Evolutionary conservation across 352 stramenopile genomes (phyloP), one percentile per base, ranked within the genome.

Genomic region (Globisporangium solare): DNA sequence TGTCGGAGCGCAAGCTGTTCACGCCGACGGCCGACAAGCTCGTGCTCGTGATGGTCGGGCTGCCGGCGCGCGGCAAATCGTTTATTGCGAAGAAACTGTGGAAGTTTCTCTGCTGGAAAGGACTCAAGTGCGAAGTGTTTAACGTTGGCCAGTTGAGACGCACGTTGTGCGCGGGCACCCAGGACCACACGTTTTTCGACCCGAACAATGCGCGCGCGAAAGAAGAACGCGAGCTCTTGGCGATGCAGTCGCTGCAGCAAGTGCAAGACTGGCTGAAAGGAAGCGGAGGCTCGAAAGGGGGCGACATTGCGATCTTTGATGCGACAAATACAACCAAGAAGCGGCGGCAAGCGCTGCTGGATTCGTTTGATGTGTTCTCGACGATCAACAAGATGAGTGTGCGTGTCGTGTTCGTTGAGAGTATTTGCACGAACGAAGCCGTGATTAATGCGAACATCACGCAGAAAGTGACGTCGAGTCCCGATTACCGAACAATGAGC

Each of bases 91-190:
- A 97, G 64, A 96, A 96, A 56, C 70, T 92, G 2, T 78, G 71
- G 54, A 89, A 89, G 62, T 90, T 89, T 56, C 69, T 90, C 21
- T 83, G 70, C 55, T 93, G 83, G 83, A 93, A 91, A 54, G 83
- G 83, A n/a, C 67, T 86, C 43, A 71, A 83, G 59, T 79, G 68
- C 48, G 67, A 89, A 39, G 92, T 98, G 15, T 98, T 98, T 70
- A 98, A 98, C 70, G 94, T 98, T 8, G 94, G 93, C 0, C 90
- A 98, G 60, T 89, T 98, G 56, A 84, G 95, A 0, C 83, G 93
- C 20, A 79, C 88, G 54, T 73, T 95, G 45, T 89, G 72, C 58
- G 79, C 58, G 0, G 77, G 77, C 27, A 68, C 64, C 46, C 79
- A 92, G 62, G 83, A 95, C 63, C 86, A 95, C 68, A 81, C 81